Evolutionary conservation across 257 asterid species (phyloP).

Genomic region (Rehmannia glutinosa): DNA sequence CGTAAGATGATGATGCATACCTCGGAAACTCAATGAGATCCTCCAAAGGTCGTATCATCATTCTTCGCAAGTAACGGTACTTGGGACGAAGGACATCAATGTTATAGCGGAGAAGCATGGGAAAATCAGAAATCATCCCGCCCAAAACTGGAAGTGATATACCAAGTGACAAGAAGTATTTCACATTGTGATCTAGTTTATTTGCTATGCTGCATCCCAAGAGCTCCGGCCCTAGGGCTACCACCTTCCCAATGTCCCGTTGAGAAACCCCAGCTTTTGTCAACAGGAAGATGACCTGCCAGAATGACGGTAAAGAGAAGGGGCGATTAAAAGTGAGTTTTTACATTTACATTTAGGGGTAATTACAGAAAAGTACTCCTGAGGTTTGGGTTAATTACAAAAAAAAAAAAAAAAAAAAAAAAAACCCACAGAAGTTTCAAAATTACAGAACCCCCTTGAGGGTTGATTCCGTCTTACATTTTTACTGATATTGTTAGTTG

Average conservation of each 20-base stretch:
- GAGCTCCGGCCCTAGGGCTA: conserved; percentile 78
- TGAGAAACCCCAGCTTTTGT: conserved; percentile 85
- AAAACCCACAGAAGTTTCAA: not conserved
- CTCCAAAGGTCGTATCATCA: conserved; percentile 77
- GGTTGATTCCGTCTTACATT: too few relatives aligned
- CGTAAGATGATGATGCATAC: conserved; percentile 25
- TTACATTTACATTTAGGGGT: too few relatives aligned
- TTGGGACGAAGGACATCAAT: conserved; percentile 83
- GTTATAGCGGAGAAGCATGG: conserved; percentile 77
- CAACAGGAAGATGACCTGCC: conserved; percentile 74
- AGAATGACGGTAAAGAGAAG: too few relatives aligned
- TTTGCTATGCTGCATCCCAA: conserved; percentile 85
- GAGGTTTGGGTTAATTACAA: too few relatives aligned
- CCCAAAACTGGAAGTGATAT: conserved; percentile 63
- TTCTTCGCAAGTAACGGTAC: conserved; percentile 75
- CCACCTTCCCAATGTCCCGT: conserved; percentile 70
- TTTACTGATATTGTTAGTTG: too few relatives aligned
- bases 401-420: too few relatives aligned
- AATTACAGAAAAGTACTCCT: too few relatives aligned
- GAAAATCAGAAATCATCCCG: conserved; percentile 77
- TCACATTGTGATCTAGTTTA: conserved; percentile 84
- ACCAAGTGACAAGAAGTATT: conserved; percentile 80
- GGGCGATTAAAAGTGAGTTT: too few relatives aligned
- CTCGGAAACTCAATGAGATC: conserved; percentile 93
- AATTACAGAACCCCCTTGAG: too few relatives aligned